Conservation (phyloP, 2,329 filamentous ascomycete genomes). For the Tolypocladium cylindrosporum region DNA sequence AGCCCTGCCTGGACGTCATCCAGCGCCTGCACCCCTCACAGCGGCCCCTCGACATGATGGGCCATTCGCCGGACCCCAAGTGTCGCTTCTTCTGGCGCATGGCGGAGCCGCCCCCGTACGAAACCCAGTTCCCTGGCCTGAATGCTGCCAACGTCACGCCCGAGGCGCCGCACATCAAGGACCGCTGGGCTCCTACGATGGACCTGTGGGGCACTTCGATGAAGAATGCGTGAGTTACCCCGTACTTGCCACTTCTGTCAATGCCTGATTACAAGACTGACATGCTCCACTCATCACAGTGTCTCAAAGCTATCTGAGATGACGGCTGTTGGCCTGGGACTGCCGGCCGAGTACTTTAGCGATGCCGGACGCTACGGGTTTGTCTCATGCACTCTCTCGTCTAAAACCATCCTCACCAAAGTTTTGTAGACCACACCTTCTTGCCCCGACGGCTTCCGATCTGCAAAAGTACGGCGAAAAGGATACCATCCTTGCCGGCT, state of each 20-base stretch:
- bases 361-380: slow-evolving; percentile 46
- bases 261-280: not conserved
- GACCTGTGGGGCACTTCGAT: slow-evolving; percentile 48
- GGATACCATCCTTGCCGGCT: slow-evolving; percentile 52
- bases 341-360: slow-evolving; percentile 42
- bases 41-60: slow-evolving; percentile 47
- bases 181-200: slow-evolving; percentile 45
- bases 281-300: slow-evolving; percentile 15
- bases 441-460: slow-evolving; percentile 51
- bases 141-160: slow-evolving; percentile 47
- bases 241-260: not conserved
- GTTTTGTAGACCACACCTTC: slow-evolving; percentile 41
- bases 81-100: slow-evolving; percentile 56
- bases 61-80: slow-evolving; percentile 48
- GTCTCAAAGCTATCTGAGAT: slow-evolving; percentile 49
- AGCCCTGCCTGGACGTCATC: slow-evolving; percentile 49
- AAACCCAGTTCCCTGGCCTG: slow-evolving; percentile 43
- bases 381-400: slow-evolving; percentile 2
- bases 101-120: slow-evolving; percentile 41
- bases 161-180: slow-evolving; percentile 34
- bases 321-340: slow-evolving; percentile 45
- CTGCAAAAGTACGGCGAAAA: slow-evolving; percentile 39
- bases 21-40: slow-evolving; percentile 41
- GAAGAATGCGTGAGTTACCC: slow-evolving; percentile 43
- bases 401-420: not conserved